A percentile compares a stretch with the other conserved stretches of the same genome.
phyloP scores from a whole-genome alignment of 108 stramenopile genomes.

The Pseudonitzschia delicatissima region DNA sequence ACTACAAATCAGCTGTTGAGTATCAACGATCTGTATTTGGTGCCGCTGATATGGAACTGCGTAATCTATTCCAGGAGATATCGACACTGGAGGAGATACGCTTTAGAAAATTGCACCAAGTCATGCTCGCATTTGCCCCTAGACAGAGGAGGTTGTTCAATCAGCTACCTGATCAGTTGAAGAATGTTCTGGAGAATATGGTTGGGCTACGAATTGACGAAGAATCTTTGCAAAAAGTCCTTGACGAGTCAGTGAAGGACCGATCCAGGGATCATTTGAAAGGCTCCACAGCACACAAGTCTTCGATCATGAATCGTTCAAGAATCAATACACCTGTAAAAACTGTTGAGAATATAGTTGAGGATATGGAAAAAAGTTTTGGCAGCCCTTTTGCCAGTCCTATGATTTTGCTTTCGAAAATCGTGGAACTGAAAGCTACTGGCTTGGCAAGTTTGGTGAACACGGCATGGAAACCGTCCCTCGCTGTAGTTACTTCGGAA shows the following conservation, averaged over 20 bases:
- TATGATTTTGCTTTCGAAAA: conserved; percentile 21
- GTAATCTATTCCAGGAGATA: conserved; percentile 51
- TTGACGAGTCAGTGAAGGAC: conserved; percentile 55
- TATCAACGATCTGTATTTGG: conserved; percentile 56
- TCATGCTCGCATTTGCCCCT: conserved; percentile 58
- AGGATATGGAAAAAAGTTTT: conserved; percentile 26
- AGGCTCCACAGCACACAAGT: conserved; percentile 51
- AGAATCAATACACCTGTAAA: conserved; percentile 20
- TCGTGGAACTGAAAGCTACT: conserved; percentile 28
- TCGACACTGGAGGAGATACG: conserved; percentile 56
- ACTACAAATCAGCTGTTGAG: conserved; percentile 65
- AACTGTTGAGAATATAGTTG: conserved; percentile 21
- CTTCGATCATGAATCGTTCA: conserved; percentile 40
- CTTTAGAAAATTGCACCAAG: conserved; percentile 47
- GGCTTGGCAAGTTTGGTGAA: conserved; percentile 42
- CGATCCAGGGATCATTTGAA: conserved; percentile 57
- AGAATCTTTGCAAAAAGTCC: conserved; percentile 59
- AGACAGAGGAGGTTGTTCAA: conserved; percentile 61
- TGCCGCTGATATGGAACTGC: conserved; percentile 49
- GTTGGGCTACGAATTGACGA: conserved; percentile 63
- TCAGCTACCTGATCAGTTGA: conserved; percentile 44
- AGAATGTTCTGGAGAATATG: conserved; percentile 53
- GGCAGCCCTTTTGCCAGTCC: conserved; percentile 32
- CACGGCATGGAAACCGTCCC: conserved; percentile 55
- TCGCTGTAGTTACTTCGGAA: conserved; percentile 63